phyloP scores from a whole-genome alignment of 2,329 filamentous ascomycete species.

The Fusarium beomiforme region DNA sequence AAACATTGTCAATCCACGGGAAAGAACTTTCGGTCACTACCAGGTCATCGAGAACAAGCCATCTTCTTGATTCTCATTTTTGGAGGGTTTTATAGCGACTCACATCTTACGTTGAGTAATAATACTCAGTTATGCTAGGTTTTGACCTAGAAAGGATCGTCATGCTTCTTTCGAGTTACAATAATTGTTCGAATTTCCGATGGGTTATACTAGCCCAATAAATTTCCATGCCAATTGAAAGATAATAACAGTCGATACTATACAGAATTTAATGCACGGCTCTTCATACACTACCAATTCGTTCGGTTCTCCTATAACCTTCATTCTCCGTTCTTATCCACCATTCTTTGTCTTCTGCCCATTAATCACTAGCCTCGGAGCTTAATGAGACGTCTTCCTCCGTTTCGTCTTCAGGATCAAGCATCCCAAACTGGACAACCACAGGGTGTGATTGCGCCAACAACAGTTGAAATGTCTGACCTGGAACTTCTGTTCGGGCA shows the following conservation, averaged over 20 bases:
- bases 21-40: neutral
- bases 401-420: neutral
- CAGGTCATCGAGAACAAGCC: neutral
- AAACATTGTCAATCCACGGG: too few species aligned
- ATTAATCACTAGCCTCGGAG: neutral
- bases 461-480: neutral
- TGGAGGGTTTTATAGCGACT: neutral
- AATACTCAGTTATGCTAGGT: neutral
- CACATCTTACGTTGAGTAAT: neutral
- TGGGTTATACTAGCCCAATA: too few species aligned
- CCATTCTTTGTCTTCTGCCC: neutral
- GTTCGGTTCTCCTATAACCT: neutral
- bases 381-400: too few species aligned
- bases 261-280: neutral
- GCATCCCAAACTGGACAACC: neutral
- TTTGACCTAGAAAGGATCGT: neutral
- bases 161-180: too few species aligned
- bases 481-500: neutral
- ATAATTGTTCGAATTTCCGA: neutral
- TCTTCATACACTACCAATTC: neutral
- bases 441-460: neutral
- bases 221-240: neutral
- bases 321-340: too few species aligned
- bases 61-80: neutral
- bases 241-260: neutral